These are phyloP conservation scores for Neurospora sp. DNA, from an alignment of 495 filamentous ascomycete genomes.

Conservation along the genomic window DNA sequence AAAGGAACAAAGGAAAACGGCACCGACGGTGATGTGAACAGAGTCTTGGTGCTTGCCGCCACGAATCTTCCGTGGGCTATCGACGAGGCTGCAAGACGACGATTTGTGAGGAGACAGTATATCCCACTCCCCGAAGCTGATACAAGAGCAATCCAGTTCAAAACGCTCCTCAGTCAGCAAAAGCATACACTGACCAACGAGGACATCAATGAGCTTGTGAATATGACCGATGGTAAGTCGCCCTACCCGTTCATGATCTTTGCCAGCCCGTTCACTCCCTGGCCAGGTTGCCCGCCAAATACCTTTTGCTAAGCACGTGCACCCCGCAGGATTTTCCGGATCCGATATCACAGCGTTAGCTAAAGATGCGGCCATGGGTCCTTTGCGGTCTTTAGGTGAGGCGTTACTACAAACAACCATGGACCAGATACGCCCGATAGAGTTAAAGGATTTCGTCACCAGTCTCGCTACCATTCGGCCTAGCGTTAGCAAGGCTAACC, in stretches of 20 bases:
- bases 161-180: constrained; percentile 71
- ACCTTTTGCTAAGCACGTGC: background rate
- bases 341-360: constrained; percentile 95
- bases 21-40: constrained; percentile 62
- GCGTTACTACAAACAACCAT: constrained; percentile 80
- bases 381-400: constrained; percentile 83
- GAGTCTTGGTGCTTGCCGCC: constrained; percentile 88
- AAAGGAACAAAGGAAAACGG: constrained; percentile 48
- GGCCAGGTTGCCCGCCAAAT: background rate
- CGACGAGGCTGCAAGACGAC: constrained; percentile 83
- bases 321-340: constrained; percentile 72
- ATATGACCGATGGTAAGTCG: constrained; percentile 70
- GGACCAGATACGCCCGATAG: constrained; percentile 88
- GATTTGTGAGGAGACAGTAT: constrained; percentile 92
- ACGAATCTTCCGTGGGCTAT: constrained; percentile 98
- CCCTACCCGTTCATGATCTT: background rate
- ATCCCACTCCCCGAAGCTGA: constrained; percentile 84
- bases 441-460: constrained; percentile 70
- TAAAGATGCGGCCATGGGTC: constrained; percentile 98
- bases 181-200: constrained; percentile 66
- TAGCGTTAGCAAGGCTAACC: constrained; percentile 75
- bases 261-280: background rate
- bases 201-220: constrained; percentile 71
- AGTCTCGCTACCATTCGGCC: constrained; percentile 82
- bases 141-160: constrained; percentile 68